Base-by-base conservation (phyloP, 2,329 filamentous ascomycete species). In the Lasiodiplodia theobromae region DNA sequence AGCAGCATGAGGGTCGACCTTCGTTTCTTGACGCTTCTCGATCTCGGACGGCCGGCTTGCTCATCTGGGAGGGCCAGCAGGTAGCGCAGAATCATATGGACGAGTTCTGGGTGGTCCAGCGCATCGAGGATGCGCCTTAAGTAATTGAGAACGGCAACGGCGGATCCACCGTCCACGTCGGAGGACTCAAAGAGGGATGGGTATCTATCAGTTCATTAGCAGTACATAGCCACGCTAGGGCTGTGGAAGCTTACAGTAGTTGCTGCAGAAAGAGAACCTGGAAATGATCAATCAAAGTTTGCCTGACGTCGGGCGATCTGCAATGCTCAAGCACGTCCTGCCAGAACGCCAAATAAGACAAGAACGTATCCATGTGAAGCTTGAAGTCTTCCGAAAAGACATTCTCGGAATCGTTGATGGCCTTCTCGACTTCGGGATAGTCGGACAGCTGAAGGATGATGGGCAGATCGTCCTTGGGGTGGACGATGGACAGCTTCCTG, bases 271-370 rank as follows among this genome's bases (percentile, higher is more conserved):
- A 99, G 40, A 99, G 89, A 73, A 98, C 92, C 77, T 97, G 94
- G 76, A 99, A 99, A 80, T 99, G 96, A 77, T 99, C 96, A 38
- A 99, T 86, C 63, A 99, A 84, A 0, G 94, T 97, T 72, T 93
- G 93, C 77, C 95, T 96, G 73, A 99, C 93, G 77, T 98, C 95
- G 1, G 90, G 85, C 3, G 95, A 98, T 74, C 90, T 89, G 82
- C 96, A 99, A 80, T 98, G 95, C 78, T 98, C 96, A 70, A 99
- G 84, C 40, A 97, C 94, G 78, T 99, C 96, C 81, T 99, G 96
- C 96, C 96, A 99, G 77, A 99, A 99, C 6, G 96, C 85, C 60
- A 99, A 86, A 77, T 98, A 96, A 0, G 96, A 97, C 52, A 99
- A 85, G 75, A 99, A 99, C 0, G 94, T 97, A 67, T 95, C 90